Conservation (phyloP, 2,329 filamentous ascomycete genomes). For the Stagonosporopsis cucurbitacearum region DNA sequence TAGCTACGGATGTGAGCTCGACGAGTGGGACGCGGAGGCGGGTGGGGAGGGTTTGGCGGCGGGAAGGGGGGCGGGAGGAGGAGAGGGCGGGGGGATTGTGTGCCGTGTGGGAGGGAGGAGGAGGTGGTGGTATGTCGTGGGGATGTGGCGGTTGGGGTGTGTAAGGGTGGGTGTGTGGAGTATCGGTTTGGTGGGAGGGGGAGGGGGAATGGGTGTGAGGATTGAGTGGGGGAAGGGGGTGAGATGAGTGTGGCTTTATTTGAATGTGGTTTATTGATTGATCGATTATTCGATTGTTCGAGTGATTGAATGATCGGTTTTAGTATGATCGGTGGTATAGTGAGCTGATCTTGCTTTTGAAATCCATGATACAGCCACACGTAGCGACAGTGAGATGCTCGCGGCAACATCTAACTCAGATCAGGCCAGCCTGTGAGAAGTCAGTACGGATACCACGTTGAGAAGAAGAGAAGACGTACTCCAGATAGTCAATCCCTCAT, state of each 20-base stretch:
- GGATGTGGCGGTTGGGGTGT: slow-evolving; percentile 3
- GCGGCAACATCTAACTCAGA: not conserved
- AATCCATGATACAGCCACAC: not conserved
- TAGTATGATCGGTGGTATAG: not conserved
- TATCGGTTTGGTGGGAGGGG: not conserved
- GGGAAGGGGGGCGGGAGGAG: not conserved
- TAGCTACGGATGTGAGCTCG: not conserved
- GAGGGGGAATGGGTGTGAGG: not conserved
- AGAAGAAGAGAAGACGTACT: slow-evolving; percentile 45
- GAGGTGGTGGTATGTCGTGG: not conserved
- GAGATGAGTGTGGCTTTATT: too few species aligned
- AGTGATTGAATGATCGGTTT: too few species aligned
- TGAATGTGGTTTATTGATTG: too few species aligned
- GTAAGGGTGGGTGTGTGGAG: not conserved
- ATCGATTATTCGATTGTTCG: too few species aligned
- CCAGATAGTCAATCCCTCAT: slow-evolving; percentile 51
- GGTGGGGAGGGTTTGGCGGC: not conserved
- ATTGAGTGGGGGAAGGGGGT: not conserved
- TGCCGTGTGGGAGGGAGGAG: not conserved
- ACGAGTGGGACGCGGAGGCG: not conserved
- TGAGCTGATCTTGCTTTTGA: not conserved
- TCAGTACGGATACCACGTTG: not conserved
- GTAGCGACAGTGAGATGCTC: not conserved
- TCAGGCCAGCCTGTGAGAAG: slow-evolving; percentile 9
- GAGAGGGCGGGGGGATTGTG: not conserved